phyloP scores from a whole-genome alignment of 2,329 filamentous ascomycete species.

The Coleophoma crateriformis region DNA sequence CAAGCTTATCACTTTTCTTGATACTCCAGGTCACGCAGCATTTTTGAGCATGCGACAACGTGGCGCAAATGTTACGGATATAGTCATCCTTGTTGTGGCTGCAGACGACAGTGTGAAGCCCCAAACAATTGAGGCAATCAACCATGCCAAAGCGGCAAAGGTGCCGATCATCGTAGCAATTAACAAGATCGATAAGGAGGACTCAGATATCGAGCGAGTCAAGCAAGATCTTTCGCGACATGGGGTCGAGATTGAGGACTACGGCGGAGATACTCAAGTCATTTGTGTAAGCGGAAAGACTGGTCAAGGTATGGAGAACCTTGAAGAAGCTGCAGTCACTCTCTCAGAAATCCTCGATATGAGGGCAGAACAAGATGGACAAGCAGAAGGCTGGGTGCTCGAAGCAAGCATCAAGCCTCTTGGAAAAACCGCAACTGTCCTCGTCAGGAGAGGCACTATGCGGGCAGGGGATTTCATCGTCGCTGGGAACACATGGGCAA shows the following conservation, averaged over 20 bases:
- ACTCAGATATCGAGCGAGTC: constrained; percentile 73
- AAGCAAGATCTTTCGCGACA: constrained; percentile 81
- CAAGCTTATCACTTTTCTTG: constrained; percentile 90
- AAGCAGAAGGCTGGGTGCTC: constrained; percentile 88
- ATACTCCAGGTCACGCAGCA: constrained; percentile 93
- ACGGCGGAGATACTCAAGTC: constrained; percentile 88
- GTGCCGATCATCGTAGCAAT: constrained; percentile 97
- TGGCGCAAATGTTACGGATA: constrained; percentile 93
- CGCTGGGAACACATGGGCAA: constrained; percentile 83
- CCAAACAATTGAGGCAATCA: constrained; percentile 92
- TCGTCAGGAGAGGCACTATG: constrained; percentile 84
- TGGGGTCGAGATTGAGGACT: constrained; percentile 90
- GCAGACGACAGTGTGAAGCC: constrained; percentile 97
- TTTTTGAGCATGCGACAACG: constrained; percentile 95
- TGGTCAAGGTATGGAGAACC: constrained; percentile 80
- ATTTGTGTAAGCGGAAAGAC: constrained; percentile 92
- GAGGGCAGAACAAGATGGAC: constrained; percentile 69
- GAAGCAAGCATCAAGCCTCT: constrained; percentile 83
- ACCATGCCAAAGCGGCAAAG: constrained; percentile 79
- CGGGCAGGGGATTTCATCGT: constrained; percentile 76
- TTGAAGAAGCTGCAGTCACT: constrained; percentile 85
- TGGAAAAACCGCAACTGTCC: constrained; percentile 81
- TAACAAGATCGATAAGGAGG: constrained; percentile 92
- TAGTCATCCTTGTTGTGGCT: constrained; percentile 91
- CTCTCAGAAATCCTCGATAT: constrained; percentile 88